Percentiles rank a stretch among this genome's conserved stretches.
Evolutionary conservation across 2,329 filamentous ascomycete species (phyloP).

Genomic region (Aspergillus unguis): DNA sequence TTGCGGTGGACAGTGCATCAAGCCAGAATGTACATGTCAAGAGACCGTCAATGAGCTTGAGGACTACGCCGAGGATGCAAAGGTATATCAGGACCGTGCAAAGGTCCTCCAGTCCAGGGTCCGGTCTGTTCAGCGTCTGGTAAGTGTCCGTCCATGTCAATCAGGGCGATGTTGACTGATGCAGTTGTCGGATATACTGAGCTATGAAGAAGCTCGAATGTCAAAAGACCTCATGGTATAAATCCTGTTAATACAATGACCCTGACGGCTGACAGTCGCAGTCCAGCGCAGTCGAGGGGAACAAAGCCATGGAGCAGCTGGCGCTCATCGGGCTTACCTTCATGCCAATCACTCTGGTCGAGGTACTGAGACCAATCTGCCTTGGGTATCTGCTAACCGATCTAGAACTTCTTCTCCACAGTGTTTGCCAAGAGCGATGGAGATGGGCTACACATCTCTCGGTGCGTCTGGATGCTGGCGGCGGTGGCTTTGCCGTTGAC

Average conservation of each 20-base stretch:
- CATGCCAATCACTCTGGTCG: slow-evolving; percentile 14
- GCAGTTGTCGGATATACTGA: slow-evolving; percentile 5
- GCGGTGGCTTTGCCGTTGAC: slow-evolving; percentile 14
- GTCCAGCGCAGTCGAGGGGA: slow-evolving; percentile 8
- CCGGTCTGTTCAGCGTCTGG: slow-evolving; percentile 11
- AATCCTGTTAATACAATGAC: not conserved
- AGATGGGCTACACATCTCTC: slow-evolving; percentile 10
- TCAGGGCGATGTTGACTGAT: not conserved
- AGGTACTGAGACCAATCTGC: slow-evolving; percentile 4
- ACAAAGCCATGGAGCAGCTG: slow-evolving; percentile 14
- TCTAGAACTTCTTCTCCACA: slow-evolving; percentile 16
- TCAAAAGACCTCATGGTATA: slow-evolving; percentile 11
- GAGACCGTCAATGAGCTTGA: slow-evolving; percentile 9
- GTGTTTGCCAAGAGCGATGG: slow-evolving; percentile 12
- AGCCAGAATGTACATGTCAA: not conserved
- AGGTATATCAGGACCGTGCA: slow-evolving; percentile 10
- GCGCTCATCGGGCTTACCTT: slow-evolving; percentile 14
- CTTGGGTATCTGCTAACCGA: not conserved
- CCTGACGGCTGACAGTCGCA: not conserved
- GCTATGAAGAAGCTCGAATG: slow-evolving; percentile 11
- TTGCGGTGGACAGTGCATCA: slow-evolving; percentile 4
- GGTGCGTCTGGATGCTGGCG: slow-evolving; percentile 13
- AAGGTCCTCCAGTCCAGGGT: slow-evolving; percentile 9
- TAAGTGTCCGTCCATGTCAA: not conserved
- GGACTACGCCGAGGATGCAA: slow-evolving; percentile 5